Conservation (phyloP, 106 monocot species). For the Ottelia alismoides region DNA sequence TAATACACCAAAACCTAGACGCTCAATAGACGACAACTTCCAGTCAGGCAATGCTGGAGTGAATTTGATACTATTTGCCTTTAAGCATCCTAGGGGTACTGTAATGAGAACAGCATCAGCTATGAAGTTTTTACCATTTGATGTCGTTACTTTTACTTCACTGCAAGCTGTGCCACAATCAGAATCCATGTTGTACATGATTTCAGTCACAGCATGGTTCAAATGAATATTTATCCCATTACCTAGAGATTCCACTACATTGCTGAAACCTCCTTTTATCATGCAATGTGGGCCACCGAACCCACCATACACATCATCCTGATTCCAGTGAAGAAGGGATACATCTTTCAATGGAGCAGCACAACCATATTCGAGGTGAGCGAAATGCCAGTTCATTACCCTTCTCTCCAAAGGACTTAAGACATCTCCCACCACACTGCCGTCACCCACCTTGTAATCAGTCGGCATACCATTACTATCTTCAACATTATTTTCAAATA, state of each 20-base stretch:
- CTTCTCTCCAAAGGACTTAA: conserved; percentile 82
- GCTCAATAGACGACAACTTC: conserved; percentile 65
- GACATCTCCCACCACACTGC: conserved; percentile 16
- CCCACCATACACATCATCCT: conserved; percentile 97
- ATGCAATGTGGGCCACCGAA: conserved; percentile 99
- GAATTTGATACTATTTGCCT: conserved; percentile 70
- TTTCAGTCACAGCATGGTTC: conserved; percentile 63
- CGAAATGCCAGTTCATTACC: conserved; percentile 99
- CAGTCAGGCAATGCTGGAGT: conserved; percentile 78
- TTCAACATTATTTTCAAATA: background rate
- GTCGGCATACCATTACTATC: background rate
- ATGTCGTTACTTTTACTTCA: conserved; percentile 61
- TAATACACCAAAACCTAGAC: conserved; percentile 97
- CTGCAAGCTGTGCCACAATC: conserved; percentile 5
- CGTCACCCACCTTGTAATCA: background rate
- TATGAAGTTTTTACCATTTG: conserved; percentile 44
- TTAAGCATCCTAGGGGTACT: conserved; percentile 91
- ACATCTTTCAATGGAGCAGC: conserved; percentile 85
- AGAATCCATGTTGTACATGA: conserved; percentile 31
- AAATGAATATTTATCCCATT: conserved; percentile 59
- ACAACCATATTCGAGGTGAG: conserved; percentile 97
- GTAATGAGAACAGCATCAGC: conserved; percentile 92
- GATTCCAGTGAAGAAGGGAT: conserved; percentile 94
- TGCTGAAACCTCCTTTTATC: conserved; percentile 90
- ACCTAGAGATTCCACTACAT: conserved; percentile 60